These are phyloP conservation scores for Telopea speciosissima DNA, from an alignment of 177 flowering plant genomes.

Conservation along the genomic window DNA sequence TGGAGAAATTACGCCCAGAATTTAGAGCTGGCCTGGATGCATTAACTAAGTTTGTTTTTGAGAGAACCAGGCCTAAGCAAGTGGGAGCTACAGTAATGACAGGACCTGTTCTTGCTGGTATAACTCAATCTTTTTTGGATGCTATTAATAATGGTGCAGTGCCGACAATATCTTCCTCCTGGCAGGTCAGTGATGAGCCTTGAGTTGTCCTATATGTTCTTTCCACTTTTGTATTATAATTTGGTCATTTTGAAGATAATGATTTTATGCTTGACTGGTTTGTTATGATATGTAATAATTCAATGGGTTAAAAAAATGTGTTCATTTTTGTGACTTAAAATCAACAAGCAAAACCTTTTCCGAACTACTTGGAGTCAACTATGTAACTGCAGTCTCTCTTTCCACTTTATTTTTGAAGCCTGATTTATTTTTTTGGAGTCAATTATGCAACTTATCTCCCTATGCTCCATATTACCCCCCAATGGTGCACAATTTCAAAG, in stretches of 20 bases:
- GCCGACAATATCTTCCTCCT: constrained; percentile 93
- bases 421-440: too few species aligned
- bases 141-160: constrained; percentile 97
- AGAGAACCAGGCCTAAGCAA: constrained; percentile 97
- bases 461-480: too few species aligned
- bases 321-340: too few species aligned
- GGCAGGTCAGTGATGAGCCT: constrained; percentile 68
- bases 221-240: neutral
- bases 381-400: too few species aligned
- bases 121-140: constrained; percentile 83
- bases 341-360: too few species aligned
- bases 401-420: too few species aligned
- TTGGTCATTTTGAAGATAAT: constrained; percentile 1
- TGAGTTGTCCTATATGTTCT: neutral
- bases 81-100: constrained; percentile 89
- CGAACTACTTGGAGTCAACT: too few species aligned
- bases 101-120: constrained; percentile 86
- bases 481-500: too few species aligned
- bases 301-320: too few species aligned
- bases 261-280: neutral
- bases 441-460: too few species aligned
- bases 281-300: neutral
- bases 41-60: constrained; percentile 87
- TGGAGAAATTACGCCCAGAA: constrained; percentile 84
- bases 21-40: constrained; percentile 91